Conservation (phyloP, 208 protist genomes). For the Novymonas esmeraldas region DNA sequence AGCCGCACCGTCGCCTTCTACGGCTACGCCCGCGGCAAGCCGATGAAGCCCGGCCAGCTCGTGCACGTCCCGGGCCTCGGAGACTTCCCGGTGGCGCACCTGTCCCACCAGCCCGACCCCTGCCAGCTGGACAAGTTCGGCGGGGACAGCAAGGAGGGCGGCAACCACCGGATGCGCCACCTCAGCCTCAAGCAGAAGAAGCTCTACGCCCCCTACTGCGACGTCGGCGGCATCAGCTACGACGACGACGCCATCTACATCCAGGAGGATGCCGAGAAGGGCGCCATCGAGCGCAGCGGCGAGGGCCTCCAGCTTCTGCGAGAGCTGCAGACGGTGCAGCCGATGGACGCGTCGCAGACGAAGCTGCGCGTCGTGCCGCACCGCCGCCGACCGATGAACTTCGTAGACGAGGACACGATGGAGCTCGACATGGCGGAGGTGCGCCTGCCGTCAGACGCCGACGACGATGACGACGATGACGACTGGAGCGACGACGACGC, state of each 20-base stretch:
- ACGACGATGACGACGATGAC: conserved; percentile 49
- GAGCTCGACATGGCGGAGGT: conserved; percentile 77
- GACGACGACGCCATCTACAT: conserved; percentile 99
- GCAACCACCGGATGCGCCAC: conserved; percentile 88
- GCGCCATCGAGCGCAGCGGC: conserved; percentile 78
- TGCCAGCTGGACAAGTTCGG: conserved; percentile 81
- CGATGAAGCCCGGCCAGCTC: conserved; percentile 91
- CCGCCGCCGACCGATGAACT: conserved; percentile 74
- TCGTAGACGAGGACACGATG: conserved; percentile 83
- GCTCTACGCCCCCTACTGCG: conserved; percentile 98
- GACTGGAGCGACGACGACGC: conserved; percentile 31
- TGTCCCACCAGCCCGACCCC: conserved; percentile 95
- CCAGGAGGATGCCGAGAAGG: conserved; percentile 84
- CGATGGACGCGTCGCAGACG: conserved; percentile 68
- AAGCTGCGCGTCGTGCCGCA: conserved; percentile 44
- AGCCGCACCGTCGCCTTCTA: conserved; percentile 95
- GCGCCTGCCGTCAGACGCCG: conserved; percentile 38
- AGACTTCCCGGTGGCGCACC: conserved; percentile 93
- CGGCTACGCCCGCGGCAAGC: conserved; percentile 97
- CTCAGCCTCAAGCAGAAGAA: conserved; percentile 94
- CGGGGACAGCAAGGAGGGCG: conserved; percentile 30
- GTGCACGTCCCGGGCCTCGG: conserved; percentile 98
- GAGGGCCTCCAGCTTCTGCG: conserved; percentile 82
- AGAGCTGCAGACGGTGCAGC: conserved; percentile 74
- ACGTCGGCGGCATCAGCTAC: conserved; percentile 98